Conservation (phyloP, 1,284 basidiomycete species). For the Trichosporon asahii region DNA sequence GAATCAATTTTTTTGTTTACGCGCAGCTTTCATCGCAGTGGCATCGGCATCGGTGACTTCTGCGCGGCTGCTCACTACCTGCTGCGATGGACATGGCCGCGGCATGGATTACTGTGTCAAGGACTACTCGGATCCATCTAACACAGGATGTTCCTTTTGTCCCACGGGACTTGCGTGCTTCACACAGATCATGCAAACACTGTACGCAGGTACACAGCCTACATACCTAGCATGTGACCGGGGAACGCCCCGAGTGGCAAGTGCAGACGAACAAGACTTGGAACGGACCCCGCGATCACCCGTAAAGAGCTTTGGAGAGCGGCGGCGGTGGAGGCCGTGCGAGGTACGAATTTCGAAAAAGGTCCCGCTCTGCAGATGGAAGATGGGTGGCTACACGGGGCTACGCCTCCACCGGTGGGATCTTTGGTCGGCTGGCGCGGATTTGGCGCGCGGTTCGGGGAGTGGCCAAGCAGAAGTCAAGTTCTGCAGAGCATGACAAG, state of each 20-base stretch:
- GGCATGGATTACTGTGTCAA: too few species aligned
- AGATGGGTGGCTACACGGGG: background rate
- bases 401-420: background rate
- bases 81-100: background rate
- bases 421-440: background rate
- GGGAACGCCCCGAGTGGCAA: background rate
- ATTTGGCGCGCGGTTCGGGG: background rate
- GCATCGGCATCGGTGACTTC: background rate
- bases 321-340: background rate
- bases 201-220: background rate
- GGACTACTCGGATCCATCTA: too few species aligned
- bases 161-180: too few species aligned
- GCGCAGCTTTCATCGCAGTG: background rate
- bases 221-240: background rate
- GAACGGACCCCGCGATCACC: background rate
- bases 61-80: background rate
- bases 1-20: background rate
- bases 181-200: too few species aligned
- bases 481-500: background rate
- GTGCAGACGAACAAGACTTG: background rate
- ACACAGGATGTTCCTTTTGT: too few species aligned
- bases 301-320: background rate
- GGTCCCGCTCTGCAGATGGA: background rate
- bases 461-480: slow-evolving; percentile 1
- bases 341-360: background rate